These are phyloP conservation scores for Capsicum chinense DNA, from an alignment of 257 asterid species.

Conservation along the genomic window DNA sequence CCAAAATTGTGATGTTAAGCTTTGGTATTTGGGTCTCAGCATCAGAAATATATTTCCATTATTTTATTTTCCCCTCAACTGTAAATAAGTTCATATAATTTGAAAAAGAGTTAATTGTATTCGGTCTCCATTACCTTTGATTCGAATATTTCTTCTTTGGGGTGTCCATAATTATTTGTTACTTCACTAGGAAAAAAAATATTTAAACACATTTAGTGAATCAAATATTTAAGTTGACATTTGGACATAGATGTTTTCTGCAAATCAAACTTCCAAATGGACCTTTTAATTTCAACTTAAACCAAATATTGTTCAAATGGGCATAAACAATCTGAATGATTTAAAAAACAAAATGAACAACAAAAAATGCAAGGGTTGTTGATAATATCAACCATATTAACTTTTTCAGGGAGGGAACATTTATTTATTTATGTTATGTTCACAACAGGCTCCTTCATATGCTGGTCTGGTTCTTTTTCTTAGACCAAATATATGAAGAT, in stretches of 20 bases:
- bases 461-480: background rate
- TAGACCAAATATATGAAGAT: background rate
- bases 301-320: background rate
- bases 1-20: constrained; percentile 9
- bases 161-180: constrained; percentile 16
- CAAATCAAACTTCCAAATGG: background rate
- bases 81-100: background rate
- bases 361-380: background rate
- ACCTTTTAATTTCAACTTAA: background rate
- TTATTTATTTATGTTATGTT: background rate
- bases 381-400: constrained; percentile 3
- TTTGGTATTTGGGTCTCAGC: constrained; percentile 3
- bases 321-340: background rate
- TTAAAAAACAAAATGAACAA: constrained; percentile 8
- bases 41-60: constrained; percentile 1
- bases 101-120: background rate
- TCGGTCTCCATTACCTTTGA: background rate
- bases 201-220: background rate
- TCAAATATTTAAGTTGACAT: background rate
- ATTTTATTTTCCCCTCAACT: constrained; percentile 7
- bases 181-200: background rate
- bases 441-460: background rate
- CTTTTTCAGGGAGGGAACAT: background rate
- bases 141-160: constrained; percentile 8
- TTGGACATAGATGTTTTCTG: background rate